Base-by-base conservation (phyloP, 2,329 filamentous ascomycete genomes). In the Ophiocordyceps robertsii region DNA sequence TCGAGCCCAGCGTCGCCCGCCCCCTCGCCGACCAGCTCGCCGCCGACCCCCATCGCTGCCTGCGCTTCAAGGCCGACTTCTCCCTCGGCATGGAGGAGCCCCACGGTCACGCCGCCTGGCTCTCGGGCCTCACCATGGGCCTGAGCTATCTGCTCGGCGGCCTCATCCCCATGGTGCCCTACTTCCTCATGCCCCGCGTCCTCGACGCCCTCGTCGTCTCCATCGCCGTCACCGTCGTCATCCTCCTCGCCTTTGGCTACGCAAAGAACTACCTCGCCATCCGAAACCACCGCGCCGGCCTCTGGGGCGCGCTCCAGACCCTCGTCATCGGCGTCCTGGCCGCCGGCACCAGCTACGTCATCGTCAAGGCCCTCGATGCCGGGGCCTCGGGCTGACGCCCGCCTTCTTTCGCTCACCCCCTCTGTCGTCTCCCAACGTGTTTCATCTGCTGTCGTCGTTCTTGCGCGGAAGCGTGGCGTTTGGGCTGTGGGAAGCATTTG, bases 61-160 rank as follows among this genome's bases (percentile, higher is more conserved):
- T 75, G 17, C 65, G 58, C 43, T 78, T 79, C 61, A 69, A 77
- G 65, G 75, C 78, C 67, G 70, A 75, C 53, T 74, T 79, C 56
- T 68, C 72, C 49, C 63, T 74, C 41, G 63, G 62, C 47, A 63
- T 73, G 37, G 63, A 68, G 46, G 62, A 68, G 50, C 63, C 56
- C 48, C 61, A 60, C 53, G 63, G 59, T 29, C 61, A 63, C 52
- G 54, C 64, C 47, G 59, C 74, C 52, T 56, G 69, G 58, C 58
- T 76, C 37, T 80, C 75, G 0, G 82, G 78, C 3, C 48, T 78
- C 24, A 84, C 77, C 9, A 81, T 86, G 52, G 77, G 80, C 0
- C 53, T 77, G 14, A 79, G 79, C 31, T 86, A 86, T 56, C 78
- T 85, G 41, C 58, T 84, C 19, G 82, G 82, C 17, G 82, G 82